phyloP scores from a whole-genome alignment of 139 green algal genomes.

The Prasinococcaceae sp. region DNA sequence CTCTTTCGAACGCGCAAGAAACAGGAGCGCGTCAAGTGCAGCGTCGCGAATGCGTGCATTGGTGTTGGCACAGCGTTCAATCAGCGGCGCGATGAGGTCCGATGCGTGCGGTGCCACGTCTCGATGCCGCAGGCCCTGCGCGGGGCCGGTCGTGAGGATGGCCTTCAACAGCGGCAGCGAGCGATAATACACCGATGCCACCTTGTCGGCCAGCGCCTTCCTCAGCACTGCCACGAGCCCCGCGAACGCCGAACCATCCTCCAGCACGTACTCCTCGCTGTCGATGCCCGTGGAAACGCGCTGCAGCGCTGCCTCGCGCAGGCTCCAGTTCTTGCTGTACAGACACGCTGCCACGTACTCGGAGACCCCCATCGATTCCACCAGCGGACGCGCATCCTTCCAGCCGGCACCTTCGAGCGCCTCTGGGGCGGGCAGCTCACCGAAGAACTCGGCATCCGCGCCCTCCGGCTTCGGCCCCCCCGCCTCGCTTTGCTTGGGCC shows the following conservation, averaged over 20 bases:
- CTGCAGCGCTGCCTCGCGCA: slow-evolving; percentile 52
- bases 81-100: not conserved
- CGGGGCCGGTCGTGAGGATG: slow-evolving; percentile 5
- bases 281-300: not conserved
- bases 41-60: not conserved
- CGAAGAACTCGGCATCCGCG: too few relatives aligned
- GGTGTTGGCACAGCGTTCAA: not conserved
- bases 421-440: slow-evolving; percentile 58
- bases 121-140: not conserved
- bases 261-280: too few relatives aligned
- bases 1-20: not conserved
- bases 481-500: too few relatives aligned
- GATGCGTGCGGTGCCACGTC: too few relatives aligned
- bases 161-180: slow-evolving; percentile 22
- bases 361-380: slow-evolving; percentile 38
- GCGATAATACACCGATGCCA: slow-evolving; percentile 43
- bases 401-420: slow-evolving; percentile 20
- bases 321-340: slow-evolving; percentile 66
- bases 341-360: slow-evolving; percentile 47
- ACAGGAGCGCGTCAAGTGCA: not conserved
- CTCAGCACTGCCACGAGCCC: too few relatives aligned
- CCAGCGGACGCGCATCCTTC: slow-evolving; percentile 44
- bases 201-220: slow-evolving; percentile 28
- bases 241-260: too few relatives aligned
- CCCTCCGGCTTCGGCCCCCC: too few relatives aligned